Percentiles rank a stretch among this genome's conserved stretches.
phyloP scores from a whole-genome alignment of 2,329 filamentous ascomycete species.

The Balansia obtecta region DNA sequence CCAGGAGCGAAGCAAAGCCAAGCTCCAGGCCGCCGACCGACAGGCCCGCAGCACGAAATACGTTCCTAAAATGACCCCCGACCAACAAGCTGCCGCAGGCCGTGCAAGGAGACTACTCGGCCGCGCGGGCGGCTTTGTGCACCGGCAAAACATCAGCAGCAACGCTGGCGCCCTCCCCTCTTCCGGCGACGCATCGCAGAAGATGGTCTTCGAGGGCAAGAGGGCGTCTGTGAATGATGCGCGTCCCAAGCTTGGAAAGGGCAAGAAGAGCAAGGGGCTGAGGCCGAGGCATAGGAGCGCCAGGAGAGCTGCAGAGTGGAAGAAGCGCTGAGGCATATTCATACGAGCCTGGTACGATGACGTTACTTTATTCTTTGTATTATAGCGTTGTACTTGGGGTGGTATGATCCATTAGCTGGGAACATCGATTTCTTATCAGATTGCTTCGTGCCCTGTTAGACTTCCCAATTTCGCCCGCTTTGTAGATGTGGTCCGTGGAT shows the following conservation, averaged over 20 bases:
- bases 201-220: constrained; percentile 70
- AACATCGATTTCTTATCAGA: too few relatives aligned
- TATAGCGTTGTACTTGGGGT: neutral
- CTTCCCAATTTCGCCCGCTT: too few relatives aligned
- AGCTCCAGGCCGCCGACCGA: constrained; percentile 22
- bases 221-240: constrained; percentile 57
- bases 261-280: constrained; percentile 38
- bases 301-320: constrained; percentile 31
- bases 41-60: constrained; percentile 39
- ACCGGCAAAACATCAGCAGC: constrained; percentile 21
- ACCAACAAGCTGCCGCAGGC: constrained; percentile 60
- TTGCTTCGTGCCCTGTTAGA: too few relatives aligned
- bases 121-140: constrained; percentile 46
- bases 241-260: constrained; percentile 39
- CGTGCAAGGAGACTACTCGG: constrained; percentile 64
- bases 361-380: neutral
- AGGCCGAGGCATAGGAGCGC: constrained; percentile 25
- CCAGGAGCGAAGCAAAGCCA: constrained; percentile 20
- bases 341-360: neutral
- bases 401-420: too few relatives aligned
- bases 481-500: too few relatives aligned
- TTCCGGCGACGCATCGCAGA: constrained; percentile 40
- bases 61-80: constrained; percentile 56
- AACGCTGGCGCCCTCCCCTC: constrained; percentile 11
- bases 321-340: constrained; percentile 17